A percentile compares a stretch with the other conserved stretches of the same genome.
Conservation (phyloP, 495 filamentous ascomycete genomes). For the Lichina pygmaea region DNA sequence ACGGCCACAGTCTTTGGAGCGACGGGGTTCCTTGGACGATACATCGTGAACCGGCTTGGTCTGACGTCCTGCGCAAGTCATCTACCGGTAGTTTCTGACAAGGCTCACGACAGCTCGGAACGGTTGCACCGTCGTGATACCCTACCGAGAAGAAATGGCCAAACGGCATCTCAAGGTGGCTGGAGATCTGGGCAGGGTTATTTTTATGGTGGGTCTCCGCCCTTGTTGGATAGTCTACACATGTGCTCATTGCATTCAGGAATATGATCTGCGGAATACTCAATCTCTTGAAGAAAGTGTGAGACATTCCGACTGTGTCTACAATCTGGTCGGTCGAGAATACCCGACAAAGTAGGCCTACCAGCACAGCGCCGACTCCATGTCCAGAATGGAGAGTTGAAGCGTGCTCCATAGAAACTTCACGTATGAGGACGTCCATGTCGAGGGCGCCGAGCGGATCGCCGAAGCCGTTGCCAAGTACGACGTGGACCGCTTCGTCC, state of each 20-base stretch:
- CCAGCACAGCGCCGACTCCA: not conserved
- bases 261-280: conserved; percentile 90
- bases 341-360: conserved; percentile 77
- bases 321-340: conserved; percentile 78
- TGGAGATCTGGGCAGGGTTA: conserved; percentile 72
- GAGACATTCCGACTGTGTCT: conserved; percentile 87
- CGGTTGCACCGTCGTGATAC: conserved; percentile 82
- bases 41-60: conserved; percentile 94
- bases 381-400: not conserved
- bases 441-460: conserved; percentile 86
- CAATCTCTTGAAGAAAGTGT: conserved; percentile 90
- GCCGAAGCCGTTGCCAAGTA: conserved; percentile 93
- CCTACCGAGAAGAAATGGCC: conserved; percentile 89
- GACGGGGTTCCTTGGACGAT: conserved; percentile 83
- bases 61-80: conserved; percentile 7
- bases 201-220: conserved; percentile 38
- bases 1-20: conserved; percentile 96
- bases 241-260: conserved; percentile 18
- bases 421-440: conserved; percentile 69
- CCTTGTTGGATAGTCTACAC: conserved; percentile 1
- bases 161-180: conserved; percentile 90
- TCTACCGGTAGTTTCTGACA: not conserved
- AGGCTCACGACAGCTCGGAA: conserved; percentile 31
- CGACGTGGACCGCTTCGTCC: conserved; percentile 89
- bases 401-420: conserved; percentile 44